Percentiles rank a stretch among this genome's conserved stretches.
Conservation (phyloP, 345 rosid genomes). For the Leavenworthia alabamica region DNA sequence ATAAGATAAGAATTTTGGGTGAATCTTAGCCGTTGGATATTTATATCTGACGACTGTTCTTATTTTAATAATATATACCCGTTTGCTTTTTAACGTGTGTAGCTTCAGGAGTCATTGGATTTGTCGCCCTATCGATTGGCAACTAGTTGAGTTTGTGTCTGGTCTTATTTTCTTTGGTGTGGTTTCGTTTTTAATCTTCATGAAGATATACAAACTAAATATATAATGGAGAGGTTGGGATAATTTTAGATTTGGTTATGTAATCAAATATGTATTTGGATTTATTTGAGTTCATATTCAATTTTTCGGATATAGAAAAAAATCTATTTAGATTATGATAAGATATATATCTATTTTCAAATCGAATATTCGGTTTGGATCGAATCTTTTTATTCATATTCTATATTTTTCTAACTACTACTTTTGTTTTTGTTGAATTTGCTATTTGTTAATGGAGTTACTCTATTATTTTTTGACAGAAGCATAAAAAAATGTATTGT, state of each 20-base stretch:
- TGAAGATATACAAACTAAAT: not conserved
- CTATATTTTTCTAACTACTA: not conserved
- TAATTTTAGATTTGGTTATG: not conserved
- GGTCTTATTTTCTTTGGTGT: not conserved
- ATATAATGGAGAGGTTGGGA: not conserved
- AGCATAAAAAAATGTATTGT: no score
- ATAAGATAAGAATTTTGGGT: not conserved
- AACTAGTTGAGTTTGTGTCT: not conserved
- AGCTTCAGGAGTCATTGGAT: constrained; percentile 13
- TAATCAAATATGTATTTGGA: no score
- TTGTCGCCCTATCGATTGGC: constrained; percentile 7
- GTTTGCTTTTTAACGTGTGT: not conserved
- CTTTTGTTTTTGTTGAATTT: not conserved
- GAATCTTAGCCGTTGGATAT: constrained; percentile 5
- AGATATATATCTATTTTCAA: not conserved
- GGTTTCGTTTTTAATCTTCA: not conserved
- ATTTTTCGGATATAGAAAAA: not conserved
- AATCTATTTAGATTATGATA: not conserved
- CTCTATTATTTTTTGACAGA: not conserved
- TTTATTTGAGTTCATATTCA: not conserved
- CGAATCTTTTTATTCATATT: not conserved
- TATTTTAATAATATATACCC: not conserved
- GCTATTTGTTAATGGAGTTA: not conserved
- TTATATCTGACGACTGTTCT: constrained; percentile 17
- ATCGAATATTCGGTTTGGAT: not conserved